phyloP scores from a whole-genome alignment of 2,329 filamentous ascomycete genomes.

The Diaporthe sp. region DNA sequence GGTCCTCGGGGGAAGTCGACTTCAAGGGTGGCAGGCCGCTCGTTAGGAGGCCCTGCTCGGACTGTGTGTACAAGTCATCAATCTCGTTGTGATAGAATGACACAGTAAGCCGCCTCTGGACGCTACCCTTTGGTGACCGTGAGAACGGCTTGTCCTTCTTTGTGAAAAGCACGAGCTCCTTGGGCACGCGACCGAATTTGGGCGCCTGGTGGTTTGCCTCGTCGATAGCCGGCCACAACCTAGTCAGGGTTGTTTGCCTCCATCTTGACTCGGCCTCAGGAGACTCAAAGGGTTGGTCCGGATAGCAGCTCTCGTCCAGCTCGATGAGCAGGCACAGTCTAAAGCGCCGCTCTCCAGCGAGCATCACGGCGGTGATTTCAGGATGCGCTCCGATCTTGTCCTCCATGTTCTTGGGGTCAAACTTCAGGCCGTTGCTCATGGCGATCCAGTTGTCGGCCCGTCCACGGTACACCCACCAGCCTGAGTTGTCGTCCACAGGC shows the following conservation, averaged over 20 bases:
- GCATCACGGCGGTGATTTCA: constrained; percentile 20
- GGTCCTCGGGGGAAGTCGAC: constrained; percentile 21
- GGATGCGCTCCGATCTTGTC: constrained; percentile 29
- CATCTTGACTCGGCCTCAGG: constrained; percentile 14
- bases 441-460: constrained; percentile 47
- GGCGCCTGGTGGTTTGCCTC: constrained; percentile 31
- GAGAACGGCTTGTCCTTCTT: constrained; percentile 28
- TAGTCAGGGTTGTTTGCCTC: constrained; percentile 8
- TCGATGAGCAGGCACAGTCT: constrained; percentile 29
- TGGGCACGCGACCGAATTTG: constrained; percentile 31
- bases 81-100: constrained; percentile 28
- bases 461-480: constrained; percentile 40
- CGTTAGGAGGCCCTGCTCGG: constrained; percentile 27
- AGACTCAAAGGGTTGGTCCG: not conserved
- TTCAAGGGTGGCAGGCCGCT: constrained; percentile 16
- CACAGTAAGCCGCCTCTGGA: constrained; percentile 29
- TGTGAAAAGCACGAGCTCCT: constrained; percentile 33
- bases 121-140: constrained; percentile 29
- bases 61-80: constrained; percentile 28
- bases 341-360: constrained; percentile 32
- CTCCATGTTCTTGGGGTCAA: constrained; percentile 45
- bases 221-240: constrained; percentile 31
- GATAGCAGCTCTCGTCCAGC: constrained; percentile 25
- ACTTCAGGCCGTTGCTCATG: constrained; percentile 46
- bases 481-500: constrained; percentile 39